phyloP scores from a whole-genome alignment of 331 rosid genomes.

The Malus hybrid region DNA sequence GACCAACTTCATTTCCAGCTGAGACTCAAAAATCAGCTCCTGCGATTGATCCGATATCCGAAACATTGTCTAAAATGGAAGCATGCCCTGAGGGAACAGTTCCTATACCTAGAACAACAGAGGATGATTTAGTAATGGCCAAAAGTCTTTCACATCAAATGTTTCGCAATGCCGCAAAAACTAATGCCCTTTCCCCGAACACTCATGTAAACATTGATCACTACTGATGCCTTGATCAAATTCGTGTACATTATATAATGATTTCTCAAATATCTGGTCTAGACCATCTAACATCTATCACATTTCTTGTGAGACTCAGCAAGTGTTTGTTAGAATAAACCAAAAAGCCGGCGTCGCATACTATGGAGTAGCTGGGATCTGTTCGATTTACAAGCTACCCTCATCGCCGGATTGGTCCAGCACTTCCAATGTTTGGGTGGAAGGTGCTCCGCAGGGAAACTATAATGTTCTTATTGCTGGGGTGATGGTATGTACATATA shows the following conservation, averaged over 20 bases:
- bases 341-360: background rate
- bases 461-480: background rate
- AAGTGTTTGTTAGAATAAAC: background rate
- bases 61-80: background rate
- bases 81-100: background rate
- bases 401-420: background rate
- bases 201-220: background rate
- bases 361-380: background rate
- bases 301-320: background rate
- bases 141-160: too few relatives aligned
- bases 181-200: too few relatives aligned
- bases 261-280: background rate
- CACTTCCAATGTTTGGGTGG: background rate
- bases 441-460: background rate
- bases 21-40: too few relatives aligned
- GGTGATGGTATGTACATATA: background rate
- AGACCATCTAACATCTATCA: background rate
- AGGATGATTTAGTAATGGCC: too few relatives aligned
- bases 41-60: background rate
- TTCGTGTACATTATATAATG: background rate
- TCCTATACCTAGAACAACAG: too few relatives aligned
- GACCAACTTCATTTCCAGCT: background rate
- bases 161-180: too few relatives aligned
- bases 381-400: background rate
- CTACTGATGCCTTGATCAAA: background rate